Base-by-base conservation (phyloP, 1,139 yeast species). In the Pneumocystis canis region DNA sequence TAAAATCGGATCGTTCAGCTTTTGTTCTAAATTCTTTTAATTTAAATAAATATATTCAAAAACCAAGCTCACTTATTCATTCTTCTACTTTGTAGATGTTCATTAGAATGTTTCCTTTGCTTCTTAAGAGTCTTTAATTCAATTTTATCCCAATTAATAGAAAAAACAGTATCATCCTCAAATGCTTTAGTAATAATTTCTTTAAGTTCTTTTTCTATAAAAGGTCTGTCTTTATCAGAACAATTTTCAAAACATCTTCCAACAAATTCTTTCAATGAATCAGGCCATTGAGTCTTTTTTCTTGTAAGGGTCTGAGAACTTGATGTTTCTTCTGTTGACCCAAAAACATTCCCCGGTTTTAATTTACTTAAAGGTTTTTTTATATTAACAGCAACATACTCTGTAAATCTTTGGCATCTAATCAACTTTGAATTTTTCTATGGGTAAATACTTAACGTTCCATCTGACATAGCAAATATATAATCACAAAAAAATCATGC, bases 111-210 rank as follows among this genome's bases (percentile, higher is more conserved):
- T 39, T 37, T 37, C 37, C n/a, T 59, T 63, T 33, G 59, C 41
- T 59, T 63, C 33, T 63, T 16, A 39, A 66, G 39, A n/a, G 60
- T 35, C 39, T 63, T 63, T 62, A 58, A 14, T n/a, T 66, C 66
- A 58, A 32, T 69, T 65, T 30, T 68, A 68, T 57, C 71, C 95
- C 95, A 87, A 68, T 85, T 81, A 66, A 83, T 84, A 0, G 73
- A 69, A 76, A 80, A 78, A 3, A 85, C 71, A 58, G 77, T 77
- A 18, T 76, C 75, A 57, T 75, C 72, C 3, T 73, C 73, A 59
- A 80, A 77, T 0, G 90, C 89, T 63, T 71, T 69, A 61, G 81
- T 77, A 35, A 84, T 77, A 40, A 82, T 71, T 28, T 71, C 69
- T 66, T 78, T 82, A 58, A 83, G 72, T 69, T 82, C 82, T 3